Evolutionary conservation across 495 filamentous ascomycete species (phyloP).

Genomic region (Podospora fimiseda): DNA sequence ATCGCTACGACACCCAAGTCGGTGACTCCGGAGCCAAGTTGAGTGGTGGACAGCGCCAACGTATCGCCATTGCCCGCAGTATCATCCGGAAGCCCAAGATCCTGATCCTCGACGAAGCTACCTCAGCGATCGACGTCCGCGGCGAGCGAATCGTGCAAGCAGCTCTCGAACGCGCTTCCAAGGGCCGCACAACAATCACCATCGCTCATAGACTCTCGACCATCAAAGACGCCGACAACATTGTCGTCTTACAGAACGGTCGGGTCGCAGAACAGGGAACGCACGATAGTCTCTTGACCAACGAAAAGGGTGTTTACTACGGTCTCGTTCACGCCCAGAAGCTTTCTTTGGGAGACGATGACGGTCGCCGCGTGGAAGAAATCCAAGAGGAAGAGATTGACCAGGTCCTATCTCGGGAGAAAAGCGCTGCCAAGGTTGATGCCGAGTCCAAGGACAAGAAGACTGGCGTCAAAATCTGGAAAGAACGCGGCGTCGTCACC

Average conservation of each 20-base stretch:
- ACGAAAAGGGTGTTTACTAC: conserved; percentile 47
- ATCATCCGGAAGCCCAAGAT: conserved; percentile 70
- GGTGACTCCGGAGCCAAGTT: conserved; percentile 46
- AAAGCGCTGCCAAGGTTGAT: conserved; percentile 34
- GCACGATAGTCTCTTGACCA: conserved; percentile 56
- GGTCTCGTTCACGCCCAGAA: conserved; percentile 49
- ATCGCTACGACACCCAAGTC: conserved; percentile 52
- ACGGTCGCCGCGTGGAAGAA: conserved; percentile 17
- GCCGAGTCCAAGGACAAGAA: conserved; percentile 21
- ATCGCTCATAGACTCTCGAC: conserved; percentile 68
- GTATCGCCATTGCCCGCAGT: conserved; percentile 66
- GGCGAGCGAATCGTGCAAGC: conserved; percentile 66
- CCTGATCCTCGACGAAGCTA: conserved; percentile 77
- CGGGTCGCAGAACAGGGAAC: conserved; percentile 59
- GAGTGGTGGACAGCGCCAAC: conserved; percentile 54
- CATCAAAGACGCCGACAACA: conserved; percentile 64
- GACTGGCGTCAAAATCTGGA: conserved; percentile 22
- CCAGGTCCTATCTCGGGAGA: conserved; percentile 37
- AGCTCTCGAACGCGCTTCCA: conserved; percentile 58
- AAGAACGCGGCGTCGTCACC: conserved; percentile 31
- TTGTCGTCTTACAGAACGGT: conserved; percentile 59
- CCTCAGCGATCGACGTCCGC: conserved; percentile 66
- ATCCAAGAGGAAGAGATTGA: conserved; percentile 37
- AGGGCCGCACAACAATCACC: conserved; percentile 70
- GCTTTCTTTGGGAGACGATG: conserved; percentile 33